Base-by-base conservation (phyloP, 352 stramenopile genomes). In the Phytopythium oedochilum region DNA sequence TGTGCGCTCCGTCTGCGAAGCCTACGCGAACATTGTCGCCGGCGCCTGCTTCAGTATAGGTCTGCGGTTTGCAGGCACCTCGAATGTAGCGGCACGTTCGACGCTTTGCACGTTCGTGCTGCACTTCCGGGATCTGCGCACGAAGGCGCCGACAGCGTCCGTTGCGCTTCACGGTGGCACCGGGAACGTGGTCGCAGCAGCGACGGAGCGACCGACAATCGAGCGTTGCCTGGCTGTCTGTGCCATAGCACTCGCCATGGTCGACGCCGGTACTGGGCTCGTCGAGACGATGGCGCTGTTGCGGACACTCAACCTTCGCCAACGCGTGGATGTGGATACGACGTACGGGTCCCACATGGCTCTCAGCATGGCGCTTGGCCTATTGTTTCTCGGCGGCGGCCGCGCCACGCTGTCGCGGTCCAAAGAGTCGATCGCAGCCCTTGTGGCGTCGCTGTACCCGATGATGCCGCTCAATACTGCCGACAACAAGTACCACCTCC, bases 331-430 rank as follows among this genome's bases (percentile, higher is more conserved):
- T 39, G 55, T 66, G 4, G 79, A 89, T 47, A 85, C 98, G 34
- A 94, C 83, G 12, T 99, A 98, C 56, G 97, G 97, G 9, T 97
- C 92, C 34, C 96, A 99, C 72, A 98, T 98, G 92, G 81, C 88
- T 15, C 80, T 97, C 44, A 94, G 83, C 39, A 92, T 96, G 70
- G 88, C 96, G 23, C 97, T 99, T 28, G 97, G 96, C 0, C 70
- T 99, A 49, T 74, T 99, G 8, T 99, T 99, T 57, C 59, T 99
- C 5, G 96, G 96, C 26, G 94, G 95, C 35, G 97, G 97, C 0
- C 92, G 89, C 50, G 87, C 81, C 17, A 98, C 96, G 0, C 67
- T 99, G n/a, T 83, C 77, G n/a, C 71, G 79, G 18, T 87, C 81
- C 0, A 86, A 83, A 29, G 77, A 89, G 40, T 93, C 97, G 48